phyloP scores from a whole-genome alignment of 306 rosid species.

The Ammopiptanthus mongolicus region DNA sequence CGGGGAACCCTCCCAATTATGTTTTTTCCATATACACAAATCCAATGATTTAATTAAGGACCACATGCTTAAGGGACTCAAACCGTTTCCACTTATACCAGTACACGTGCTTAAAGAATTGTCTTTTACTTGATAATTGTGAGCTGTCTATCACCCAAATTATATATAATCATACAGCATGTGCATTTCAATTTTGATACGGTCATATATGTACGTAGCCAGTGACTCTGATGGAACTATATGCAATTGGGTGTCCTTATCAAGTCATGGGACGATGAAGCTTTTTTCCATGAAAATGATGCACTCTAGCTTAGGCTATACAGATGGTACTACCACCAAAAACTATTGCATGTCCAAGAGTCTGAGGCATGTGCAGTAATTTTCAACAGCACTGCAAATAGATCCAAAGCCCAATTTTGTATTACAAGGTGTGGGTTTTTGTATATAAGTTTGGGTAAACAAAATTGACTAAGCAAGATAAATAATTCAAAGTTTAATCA shows the following conservation, averaged over 20 bases:
- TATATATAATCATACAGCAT: background rate
- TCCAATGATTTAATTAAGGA: too few species aligned
- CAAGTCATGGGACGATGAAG: background rate
- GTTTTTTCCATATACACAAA: too few species aligned
- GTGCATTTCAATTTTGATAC: background rate
- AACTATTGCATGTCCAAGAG: background rate
- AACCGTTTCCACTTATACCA: too few species aligned
- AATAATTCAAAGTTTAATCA: background rate
- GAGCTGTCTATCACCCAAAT: background rate
- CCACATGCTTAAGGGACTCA: too few species aligned
- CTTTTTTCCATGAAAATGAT: background rate
- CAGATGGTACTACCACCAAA: constrained; percentile 1
- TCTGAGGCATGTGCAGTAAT: background rate
- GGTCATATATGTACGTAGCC: background rate
- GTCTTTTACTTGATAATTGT: background rate
- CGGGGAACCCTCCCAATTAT: too few species aligned
- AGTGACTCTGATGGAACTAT: background rate
- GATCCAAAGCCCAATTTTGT: background rate
- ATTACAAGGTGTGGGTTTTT: background rate
- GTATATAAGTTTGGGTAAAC: background rate
- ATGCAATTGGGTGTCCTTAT: constrained; percentile 4
- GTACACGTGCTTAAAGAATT: too few species aligned
- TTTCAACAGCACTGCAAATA: background rate
- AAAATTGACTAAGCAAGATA: background rate
- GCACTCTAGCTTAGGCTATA: background rate